Conservation (phyloP, 2,329 filamentous ascomycete species). For the Colletotrichum falcatum region DNA sequence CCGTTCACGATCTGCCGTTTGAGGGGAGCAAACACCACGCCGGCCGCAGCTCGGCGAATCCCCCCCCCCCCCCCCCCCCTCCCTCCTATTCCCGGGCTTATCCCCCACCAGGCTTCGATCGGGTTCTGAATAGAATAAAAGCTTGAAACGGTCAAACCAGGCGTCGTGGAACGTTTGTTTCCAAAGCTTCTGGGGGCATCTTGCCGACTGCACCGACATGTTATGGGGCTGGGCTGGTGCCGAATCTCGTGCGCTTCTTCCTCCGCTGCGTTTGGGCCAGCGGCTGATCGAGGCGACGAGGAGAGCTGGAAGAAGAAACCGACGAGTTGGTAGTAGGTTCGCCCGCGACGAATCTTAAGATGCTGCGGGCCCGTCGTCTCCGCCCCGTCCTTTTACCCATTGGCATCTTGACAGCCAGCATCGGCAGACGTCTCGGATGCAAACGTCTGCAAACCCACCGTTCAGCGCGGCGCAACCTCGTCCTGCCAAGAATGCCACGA, state of each 20-base stretch:
- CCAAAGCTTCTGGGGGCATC: constrained; percentile 19
- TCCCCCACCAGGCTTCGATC: background rate
- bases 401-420: constrained; percentile 9
- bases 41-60: too few relatives aligned
- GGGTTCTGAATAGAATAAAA: background rate
- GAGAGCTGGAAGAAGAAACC: background rate
- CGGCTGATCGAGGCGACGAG: background rate
- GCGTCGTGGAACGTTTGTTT: constrained; percentile 14
- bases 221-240: too few relatives aligned
- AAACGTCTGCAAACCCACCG: background rate
- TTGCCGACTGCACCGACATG: background rate
- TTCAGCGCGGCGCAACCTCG: too few relatives aligned
- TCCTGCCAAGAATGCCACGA: accelerated
- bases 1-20: background rate
- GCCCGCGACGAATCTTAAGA: background rate
- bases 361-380: background rate
- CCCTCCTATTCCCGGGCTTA: background rate
- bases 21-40: background rate
- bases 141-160: background rate
- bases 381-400: background rate
- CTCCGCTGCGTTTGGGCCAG: background rate
- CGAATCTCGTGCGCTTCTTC: background rate
- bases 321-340: constrained; percentile 2
- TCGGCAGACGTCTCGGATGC: background rate
- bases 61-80: too few relatives aligned